Evolutionary conservation across 331 rosid species (phyloP), one percentile per base, ranked within the genome.

Genomic region (Telfairia occidentalis): DNA sequence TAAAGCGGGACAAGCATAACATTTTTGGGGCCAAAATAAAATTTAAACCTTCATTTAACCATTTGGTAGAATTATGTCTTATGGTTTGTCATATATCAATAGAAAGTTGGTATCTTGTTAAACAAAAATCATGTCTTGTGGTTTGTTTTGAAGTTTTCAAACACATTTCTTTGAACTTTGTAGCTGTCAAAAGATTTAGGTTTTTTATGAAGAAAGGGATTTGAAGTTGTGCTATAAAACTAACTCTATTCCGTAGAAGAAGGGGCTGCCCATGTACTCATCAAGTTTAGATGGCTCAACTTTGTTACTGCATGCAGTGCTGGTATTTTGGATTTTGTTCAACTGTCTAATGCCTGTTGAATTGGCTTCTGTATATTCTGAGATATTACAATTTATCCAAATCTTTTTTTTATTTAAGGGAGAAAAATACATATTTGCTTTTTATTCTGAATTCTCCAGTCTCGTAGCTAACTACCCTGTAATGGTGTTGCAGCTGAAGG

Each of bases 401-500:
- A 32, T 26, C 10, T 26, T 70, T 21, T 18, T 34, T 4, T 70
- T 45, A 16, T 70, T 40, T 45, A 70, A 70, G 26, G 50, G 18
- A 18, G 74, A 43, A n/a, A 15, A 40, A 35, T 21, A 13, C 23
- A 2, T 48, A 5, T 67, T 54, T 19, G 16, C 15, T 50, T 19
- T 64, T 7, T 67, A 3, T 81, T 69, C 45, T 46, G 7, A 58
- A 66, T 59, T 55, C 38, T 75, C 37, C 77, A 42, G n/a, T 78
- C 53, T 40, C 29, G 26, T 77, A 57, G 23, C 66, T 77, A 50
- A 82, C 29, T 18, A 43, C 78, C 55, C 54, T 49, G 61, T 79
- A 18, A 52, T 54, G 69, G 81, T 82, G 50, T 84, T 81, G 70
- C 97, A 91, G 97, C 82, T 86, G 59, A 87, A 84, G 78, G 92